Base-by-base conservation (phyloP, 2,329 filamentous ascomycete species). In the Metarhizium rileyi region DNA sequence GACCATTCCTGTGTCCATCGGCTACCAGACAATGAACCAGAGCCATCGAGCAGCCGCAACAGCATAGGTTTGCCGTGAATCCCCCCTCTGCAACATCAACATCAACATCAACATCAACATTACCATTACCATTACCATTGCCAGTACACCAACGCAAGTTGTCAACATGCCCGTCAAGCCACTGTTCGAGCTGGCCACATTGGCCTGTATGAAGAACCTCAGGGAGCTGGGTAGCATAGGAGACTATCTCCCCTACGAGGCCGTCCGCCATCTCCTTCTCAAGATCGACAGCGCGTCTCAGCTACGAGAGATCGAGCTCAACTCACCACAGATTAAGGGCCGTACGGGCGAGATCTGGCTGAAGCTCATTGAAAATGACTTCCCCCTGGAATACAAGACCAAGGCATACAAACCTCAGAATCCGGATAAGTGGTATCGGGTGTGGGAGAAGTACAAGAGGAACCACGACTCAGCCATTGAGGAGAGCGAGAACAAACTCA, bases 341-440 rank as follows among this genome's bases (percentile, higher is more conserved):
- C 74, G 86, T 50, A 83, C 83, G 36, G 76, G 71, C 20, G 85
- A 90, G 57, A 71, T 91, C 53, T 96, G 91, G 91, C 68, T 81
- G 40, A 77, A 79, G 26, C 78, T 96, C 60, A 93, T 97, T 65
- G 77, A 80, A 47, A 80, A 82, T 44, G 83, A 95, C 59, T 87
- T 95, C 53, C 81, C 82, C 2, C 70, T 79, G 50, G 84, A 81
- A 65, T 67, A 69, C 55, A 73, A 82, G 40, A 69, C 71, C 43
- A 81, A 85, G 61, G 77, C 80, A 25, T 78, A 83, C 56, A 71
- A 80, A 23, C 86, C 87, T 0, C 74, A 75, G 49, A 76, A 87
- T 54, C 80, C 84, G 0, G 72, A 72, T 33, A 81, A 81, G 52
- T 96, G 90, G 90, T 81, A 84, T 62, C 81, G 84, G 49, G 75